Conservation (phyloP, 1,284 basidiomycete genomes). For the Moesziomyces parantarcticus region DNA sequence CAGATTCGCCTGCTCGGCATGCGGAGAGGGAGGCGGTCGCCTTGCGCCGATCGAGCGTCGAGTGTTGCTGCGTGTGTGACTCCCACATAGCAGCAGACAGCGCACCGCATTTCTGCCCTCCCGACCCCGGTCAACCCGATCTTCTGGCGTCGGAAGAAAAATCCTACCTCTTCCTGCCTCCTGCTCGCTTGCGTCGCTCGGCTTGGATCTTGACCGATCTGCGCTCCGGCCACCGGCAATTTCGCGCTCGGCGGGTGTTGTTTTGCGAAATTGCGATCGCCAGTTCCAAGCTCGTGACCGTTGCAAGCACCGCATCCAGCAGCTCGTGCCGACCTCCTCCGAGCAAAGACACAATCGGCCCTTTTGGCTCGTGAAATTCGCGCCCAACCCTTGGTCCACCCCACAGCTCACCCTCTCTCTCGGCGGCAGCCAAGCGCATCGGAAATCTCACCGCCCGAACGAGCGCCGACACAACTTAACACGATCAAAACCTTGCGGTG, state of each 20-base stretch:
- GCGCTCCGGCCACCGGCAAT: not conserved
- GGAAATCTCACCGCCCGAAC: no score
- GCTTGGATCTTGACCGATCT: no score
- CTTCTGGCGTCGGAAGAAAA: not conserved
- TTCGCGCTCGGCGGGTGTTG: not conserved
- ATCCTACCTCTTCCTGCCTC: not conserved
- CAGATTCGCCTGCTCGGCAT: no score
- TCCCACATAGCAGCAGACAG: conserved; percentile 9
- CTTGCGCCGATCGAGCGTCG: not conserved
- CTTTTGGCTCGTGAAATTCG: conserved; percentile 11
- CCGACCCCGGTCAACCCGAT: not conserved
- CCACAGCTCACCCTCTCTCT: conserved; percentile 4
- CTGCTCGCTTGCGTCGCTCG: not conserved
- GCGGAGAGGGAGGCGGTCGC: no score
- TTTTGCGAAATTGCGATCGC: not conserved
- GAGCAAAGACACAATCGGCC: no score
- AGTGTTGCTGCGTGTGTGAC: conserved; percentile 3
- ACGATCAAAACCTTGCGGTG: not conserved
- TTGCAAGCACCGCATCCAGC: no score
- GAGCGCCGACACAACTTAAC: no score
- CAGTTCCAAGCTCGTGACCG: no score
- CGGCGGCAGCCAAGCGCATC: no score
- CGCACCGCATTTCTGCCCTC: conserved; percentile 4
- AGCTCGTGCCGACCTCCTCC: conserved; percentile 24
- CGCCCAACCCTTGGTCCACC: not conserved